Conservation (phyloP, 805 yeast species). For the Torulaspora delbrueckii region DNA sequence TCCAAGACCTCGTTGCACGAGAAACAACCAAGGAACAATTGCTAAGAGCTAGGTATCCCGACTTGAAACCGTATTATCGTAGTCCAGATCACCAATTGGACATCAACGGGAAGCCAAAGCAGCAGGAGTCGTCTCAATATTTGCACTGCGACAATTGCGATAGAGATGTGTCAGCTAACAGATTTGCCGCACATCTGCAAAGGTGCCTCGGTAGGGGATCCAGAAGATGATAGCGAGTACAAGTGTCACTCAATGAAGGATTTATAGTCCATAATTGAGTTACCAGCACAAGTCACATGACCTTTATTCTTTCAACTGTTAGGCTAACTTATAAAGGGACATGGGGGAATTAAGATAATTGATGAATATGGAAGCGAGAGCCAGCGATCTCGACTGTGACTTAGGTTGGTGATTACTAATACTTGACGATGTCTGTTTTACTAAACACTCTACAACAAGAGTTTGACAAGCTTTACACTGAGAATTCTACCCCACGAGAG, state of each 20-base stretch:
- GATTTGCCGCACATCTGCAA: slow-evolving; percentile 91
- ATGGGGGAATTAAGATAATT: neutral
- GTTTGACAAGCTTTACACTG: slow-evolving; percentile 19
- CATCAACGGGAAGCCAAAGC: slow-evolving; percentile 29
- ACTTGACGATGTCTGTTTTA: slow-evolving; percentile 17
- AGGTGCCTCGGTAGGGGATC: slow-evolving; percentile 77
- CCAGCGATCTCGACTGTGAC: neutral
- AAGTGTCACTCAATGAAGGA: neutral
- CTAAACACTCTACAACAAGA: slow-evolving; percentile 20
- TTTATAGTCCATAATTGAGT: neutral
- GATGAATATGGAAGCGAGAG: too few species aligned
- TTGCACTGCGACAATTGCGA: slow-evolving; percentile 78
- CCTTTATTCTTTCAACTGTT: too few species aligned
- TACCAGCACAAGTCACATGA: neutral
- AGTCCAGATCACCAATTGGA: slow-evolving; percentile 29
- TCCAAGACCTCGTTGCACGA: slow-evolving; percentile 33
- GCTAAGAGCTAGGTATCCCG: slow-evolving; percentile 23
- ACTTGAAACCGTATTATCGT: slow-evolving; percentile 23
- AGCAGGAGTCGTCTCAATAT: slow-evolving; percentile 41
- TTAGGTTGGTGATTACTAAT: too few species aligned
- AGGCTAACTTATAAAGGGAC: neutral
- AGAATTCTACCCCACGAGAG: slow-evolving; percentile 10
- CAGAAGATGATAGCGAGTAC: slow-evolving; percentile 34
- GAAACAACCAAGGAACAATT: slow-evolving; percentile 25
- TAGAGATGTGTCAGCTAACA: slow-evolving; percentile 80